Percentiles rank a stretch among this genome's conserved stretches.
Conservation (phyloP, 345 rosid genomes). For the Atalantia buxifolia region DNA sequence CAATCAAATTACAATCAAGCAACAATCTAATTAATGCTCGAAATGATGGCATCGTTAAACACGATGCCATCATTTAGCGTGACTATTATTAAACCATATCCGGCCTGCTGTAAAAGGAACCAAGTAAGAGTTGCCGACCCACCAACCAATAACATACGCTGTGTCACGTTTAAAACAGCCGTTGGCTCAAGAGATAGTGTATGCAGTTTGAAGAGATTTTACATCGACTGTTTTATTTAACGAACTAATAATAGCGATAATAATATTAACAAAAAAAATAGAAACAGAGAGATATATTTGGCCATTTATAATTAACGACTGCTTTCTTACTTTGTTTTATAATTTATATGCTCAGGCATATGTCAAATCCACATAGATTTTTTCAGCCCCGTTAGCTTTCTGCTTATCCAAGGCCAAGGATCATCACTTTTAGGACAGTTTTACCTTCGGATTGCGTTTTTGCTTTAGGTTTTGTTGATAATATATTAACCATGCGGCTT, state of each 20-base stretch:
- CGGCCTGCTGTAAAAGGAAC: too few species aligned
- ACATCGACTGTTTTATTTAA: too few species aligned
- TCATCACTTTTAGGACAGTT: neutral
- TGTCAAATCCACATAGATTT: constrained; percentile 24
- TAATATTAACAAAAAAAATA: neutral
- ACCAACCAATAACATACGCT: neutral
- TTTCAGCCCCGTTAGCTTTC: neutral
- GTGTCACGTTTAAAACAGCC: neutral
- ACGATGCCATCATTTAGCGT: too few species aligned
- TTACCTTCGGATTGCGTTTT: neutral
- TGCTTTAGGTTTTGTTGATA: neutral
- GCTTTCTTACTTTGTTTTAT: neutral
- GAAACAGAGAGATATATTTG: neutral
- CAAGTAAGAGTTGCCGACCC: neutral
- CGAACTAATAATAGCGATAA: too few species aligned
- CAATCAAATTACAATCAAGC: neutral
- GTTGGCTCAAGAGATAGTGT: neutral
- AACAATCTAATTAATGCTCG: neutral
- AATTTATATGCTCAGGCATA: neutral
- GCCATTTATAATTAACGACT: neutral
- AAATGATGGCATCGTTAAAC: neutral
- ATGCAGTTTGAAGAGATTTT: too few species aligned
- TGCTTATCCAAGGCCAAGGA: constrained; percentile 5
- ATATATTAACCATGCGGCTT: too few species aligned
- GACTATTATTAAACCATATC: too few species aligned